Percentiles rank a stretch among this genome's conserved stretches.
phyloP scores from a whole-genome alignment of 2,329 filamentous ascomycete genomes.

The Epichloe baconii region DNA sequence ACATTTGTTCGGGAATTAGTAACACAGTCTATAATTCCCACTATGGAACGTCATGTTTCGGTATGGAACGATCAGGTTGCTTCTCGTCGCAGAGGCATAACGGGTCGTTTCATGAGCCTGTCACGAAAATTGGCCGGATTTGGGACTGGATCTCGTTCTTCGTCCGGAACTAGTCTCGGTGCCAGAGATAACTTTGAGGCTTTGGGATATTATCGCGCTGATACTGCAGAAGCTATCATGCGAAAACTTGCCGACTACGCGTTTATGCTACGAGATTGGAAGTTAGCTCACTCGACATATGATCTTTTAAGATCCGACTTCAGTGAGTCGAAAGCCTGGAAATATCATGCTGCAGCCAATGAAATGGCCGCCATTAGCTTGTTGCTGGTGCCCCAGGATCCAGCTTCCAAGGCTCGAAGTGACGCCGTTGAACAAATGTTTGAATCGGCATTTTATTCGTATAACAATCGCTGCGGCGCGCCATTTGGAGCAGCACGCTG shows the following conservation, averaged over 20 bases:
- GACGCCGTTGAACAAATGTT: conserved; percentile 80
- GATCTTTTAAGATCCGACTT: conserved; percentile 83
- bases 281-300: conserved; percentile 81
- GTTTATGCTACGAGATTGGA: conserved; percentile 96
- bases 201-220: conserved; percentile 69
- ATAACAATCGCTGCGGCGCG: conserved; percentile 69
- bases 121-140: conserved; percentile 85
- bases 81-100: conserved; percentile 74
- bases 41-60: conserved; percentile 85
- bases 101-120: conserved; percentile 86
- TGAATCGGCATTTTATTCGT: conserved; percentile 84
- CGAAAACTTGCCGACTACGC: conserved; percentile 88
- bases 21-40: conserved; percentile 84
- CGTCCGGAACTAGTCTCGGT: conserved; percentile 37
- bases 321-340: conserved; percentile 93
- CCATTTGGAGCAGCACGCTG: conserved; percentile 72
- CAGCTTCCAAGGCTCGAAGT: conserved; percentile 61
- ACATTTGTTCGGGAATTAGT: conserved; percentile 91
- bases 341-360: conserved; percentile 81
- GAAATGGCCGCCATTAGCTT: conserved; percentile 88
- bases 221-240: conserved; percentile 79
- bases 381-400: conserved; percentile 59
- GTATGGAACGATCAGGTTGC: conserved; percentile 97
- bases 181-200: conserved; percentile 63
- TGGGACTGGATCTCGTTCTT: conserved; percentile 50